Base-by-base conservation (phyloP, 345 rosid genomes). In the Psidium friedrichsthalianum region DNA sequence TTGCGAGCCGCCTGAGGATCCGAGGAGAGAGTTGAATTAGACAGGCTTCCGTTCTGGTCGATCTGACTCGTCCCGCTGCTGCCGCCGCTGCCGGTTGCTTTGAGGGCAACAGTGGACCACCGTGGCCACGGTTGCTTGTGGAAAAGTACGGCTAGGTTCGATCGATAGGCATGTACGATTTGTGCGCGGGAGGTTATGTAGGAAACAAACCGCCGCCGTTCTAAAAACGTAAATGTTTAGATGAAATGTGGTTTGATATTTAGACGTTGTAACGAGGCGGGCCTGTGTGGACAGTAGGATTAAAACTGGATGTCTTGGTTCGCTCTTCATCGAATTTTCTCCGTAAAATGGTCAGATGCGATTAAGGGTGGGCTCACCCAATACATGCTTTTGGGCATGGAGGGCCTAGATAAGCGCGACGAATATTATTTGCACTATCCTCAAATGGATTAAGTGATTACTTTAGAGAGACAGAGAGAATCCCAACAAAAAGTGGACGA, bases 111-210 rank as follows among this genome's bases (percentile, higher is more conserved):
- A 18, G 12, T 36, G 1, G 44, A 32, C 78, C 44, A 18, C 3
- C 21, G 1, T 8, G 78, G 24, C 20, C 24, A 18, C 3, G 24
- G 11, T 64, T 0, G 3, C 5, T 11, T 16, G 24, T 8, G 44
- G 12, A 20, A 52, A 64, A 15, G 44, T 9, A 11, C 1, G 11
- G 18, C 6, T 32, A 64, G 24, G 24, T 1, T 8, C 10, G 5
- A 32, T 16, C 5, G 3, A 4, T 64, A 29, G 11, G 11, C 1
- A 0, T 0, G 32, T 47, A 6, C 49, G 49, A 47, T 47, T 47
- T 47, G 11, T 0, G 0, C 0, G 32, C 12, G 74, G 8, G 11
- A n/a, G n/a, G n/a, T n/a, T n/a, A n/a, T n/a, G n/a, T n/a, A n/a
- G n/a, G n/a, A n/a, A n/a, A n/a, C n/a, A n/a, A n/a, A n/a, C n/a